Base-by-base conservation (phyloP, 208 protist species). In the Leishmania tropica region DNA sequence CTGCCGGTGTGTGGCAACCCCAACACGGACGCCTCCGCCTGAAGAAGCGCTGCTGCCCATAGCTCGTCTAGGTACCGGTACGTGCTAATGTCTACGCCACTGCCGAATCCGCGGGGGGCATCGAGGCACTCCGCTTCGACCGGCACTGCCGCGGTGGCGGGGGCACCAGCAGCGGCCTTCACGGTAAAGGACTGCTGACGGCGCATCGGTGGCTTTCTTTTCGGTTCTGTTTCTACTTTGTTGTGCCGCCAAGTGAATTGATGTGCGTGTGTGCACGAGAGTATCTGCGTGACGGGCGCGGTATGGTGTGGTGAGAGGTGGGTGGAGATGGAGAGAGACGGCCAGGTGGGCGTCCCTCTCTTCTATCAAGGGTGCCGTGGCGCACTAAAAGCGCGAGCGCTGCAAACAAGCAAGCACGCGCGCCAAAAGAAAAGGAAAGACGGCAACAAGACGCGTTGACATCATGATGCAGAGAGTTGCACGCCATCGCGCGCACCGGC, bases 61-160 rank as follows among this genome's bases (percentile, higher is more conserved):
- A 85, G n/a, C 11, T 81, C 40, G 5, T 85, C 77, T 11, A 85
- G 77, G 37, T 76, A 81, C 24, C 48, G 65, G 53, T 85, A 85
- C 1, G 81, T 81, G 17, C 21, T 37, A 42, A 45, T 62, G 64
- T 85, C 62, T 13, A 81, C 45, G 64, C 54, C n/a, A 0, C 74
- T 19, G 37, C 17, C 10, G 54, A 53, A 15, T 21, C 2, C 53
- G 35, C 58, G 51, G 56, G 37, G 40, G 4, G 67, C 28, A 54
- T 35, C 31, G 68, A 21, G 28, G 24, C 28, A 42, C 31, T 71
- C 56, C 24, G 47, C 65, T 15, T 78, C 73, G 17, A 58, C 60
- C 11, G 62, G 81, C 60, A 81, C 70, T 19, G 65, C 81, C 0
- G 81, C 45, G 31, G 48, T 10, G 45, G 31, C 15, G 58, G 28